Base-by-base conservation (phyloP, 2,329 filamentous ascomycete species). In the Diaporthe vexans region DNA sequence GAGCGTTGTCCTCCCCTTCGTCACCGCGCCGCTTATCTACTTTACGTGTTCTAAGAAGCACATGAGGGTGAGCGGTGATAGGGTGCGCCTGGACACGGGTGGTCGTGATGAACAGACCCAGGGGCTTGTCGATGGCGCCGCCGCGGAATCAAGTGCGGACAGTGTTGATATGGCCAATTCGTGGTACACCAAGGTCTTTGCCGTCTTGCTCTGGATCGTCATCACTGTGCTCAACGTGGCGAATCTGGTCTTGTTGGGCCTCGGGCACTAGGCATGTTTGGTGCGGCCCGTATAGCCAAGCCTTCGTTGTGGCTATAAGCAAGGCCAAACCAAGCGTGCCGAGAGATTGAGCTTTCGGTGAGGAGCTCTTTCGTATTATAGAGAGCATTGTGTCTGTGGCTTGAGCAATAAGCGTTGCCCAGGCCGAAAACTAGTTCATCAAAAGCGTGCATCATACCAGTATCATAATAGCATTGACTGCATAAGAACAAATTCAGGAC, bases 181-280 rank as follows among this genome's bases (percentile, higher is more conserved):
- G 48, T 52, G 48, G 48, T 52, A 52, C 15, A 26, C n/a, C n/a
- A 52, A 24, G 10, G 11, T 52, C n/a, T 52, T 52, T 26, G 48
- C 48, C 13, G 17, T 76, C 48, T 52, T 52, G 6, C 88, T 94
- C 48, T 94, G 92, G 92, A 71, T 88, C 4, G 81, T 93, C 26
- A 91, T 94, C 78, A 88, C 89, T 2, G 84, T 92, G n/a, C 92
- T 94, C 91, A 93, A 94, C 81, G 85, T 93, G 37, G 90, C 91
- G 3, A 85, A 92, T 75, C 80, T 93, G 77, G 91, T 52, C 8
- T 80, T 94, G 4, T 78, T 91, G 79, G 91, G 91, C 43, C 52
- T 73, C 5, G 26, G 75, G 71, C 13, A 71, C 40, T 52, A 52
- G n/a, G 4, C 48, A 26, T 19, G 9, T 51, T 51, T n/a, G 21